Percentiles rank a stretch among this genome's conserved stretches.
These are phyloP conservation scores for Xylaria telfairii DNA, from an alignment of 495 filamentous ascomycete genomes.

Conservation along the genomic window DNA sequence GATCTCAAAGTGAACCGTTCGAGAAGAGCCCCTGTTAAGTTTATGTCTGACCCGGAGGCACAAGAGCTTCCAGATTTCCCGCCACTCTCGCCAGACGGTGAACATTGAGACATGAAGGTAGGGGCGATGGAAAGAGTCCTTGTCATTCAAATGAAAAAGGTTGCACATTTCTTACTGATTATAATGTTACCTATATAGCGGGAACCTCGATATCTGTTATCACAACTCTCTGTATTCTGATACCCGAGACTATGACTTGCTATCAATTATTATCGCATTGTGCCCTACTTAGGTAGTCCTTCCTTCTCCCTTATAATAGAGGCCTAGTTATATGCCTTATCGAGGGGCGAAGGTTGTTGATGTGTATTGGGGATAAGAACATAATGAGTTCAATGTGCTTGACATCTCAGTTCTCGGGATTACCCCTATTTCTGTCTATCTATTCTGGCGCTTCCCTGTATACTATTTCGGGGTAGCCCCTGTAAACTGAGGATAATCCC, in stretches of 20 bases:
- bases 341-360: too few relatives aligned
- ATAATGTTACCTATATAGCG: not conserved
- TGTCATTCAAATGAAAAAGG: not conserved
- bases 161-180: not conserved
- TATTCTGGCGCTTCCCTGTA: too few relatives aligned
- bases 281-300: too few relatives aligned
- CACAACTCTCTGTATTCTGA: not conserved
- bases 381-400: too few relatives aligned
- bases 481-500: not conserved
- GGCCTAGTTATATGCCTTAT: too few relatives aligned
- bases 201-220: not conserved
- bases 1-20: constrained; percentile 46
- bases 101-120: not conserved
- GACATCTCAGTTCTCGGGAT: too few relatives aligned
- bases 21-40: constrained; percentile 23
- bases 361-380: too few relatives aligned
- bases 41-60: not conserved
- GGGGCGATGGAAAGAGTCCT: not conserved
- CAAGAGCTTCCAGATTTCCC: not conserved
- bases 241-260: too few relatives aligned
- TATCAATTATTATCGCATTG: too few relatives aligned
- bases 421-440: too few relatives aligned
- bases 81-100: not conserved
- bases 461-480: not conserved
- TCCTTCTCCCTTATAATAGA: too few relatives aligned